A percentile compares a stretch with the other conserved stretches of the same genome.
Conservation (phyloP, 306 rosid species). For the Cajanus cajan region DNA sequence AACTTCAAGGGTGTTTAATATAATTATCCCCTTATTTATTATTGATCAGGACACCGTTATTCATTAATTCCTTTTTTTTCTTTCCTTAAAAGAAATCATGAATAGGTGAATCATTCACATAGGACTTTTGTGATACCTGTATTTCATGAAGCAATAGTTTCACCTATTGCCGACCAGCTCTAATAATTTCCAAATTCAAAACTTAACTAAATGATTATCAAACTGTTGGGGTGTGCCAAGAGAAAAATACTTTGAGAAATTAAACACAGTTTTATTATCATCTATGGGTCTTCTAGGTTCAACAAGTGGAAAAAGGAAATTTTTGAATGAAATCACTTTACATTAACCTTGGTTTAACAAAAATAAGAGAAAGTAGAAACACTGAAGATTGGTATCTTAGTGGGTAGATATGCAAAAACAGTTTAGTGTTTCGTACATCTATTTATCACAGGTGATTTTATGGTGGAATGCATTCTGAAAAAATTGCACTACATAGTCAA, state of each 20-base stretch:
- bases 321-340: not conserved
- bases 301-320: not conserved
- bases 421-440: not conserved
- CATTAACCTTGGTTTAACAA: too few relatives aligned
- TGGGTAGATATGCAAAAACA: not conserved
- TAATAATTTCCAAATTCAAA: not conserved
- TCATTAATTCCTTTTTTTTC: not conserved
- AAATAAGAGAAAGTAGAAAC: too few relatives aligned
- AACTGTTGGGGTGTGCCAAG: not conserved
- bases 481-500: not conserved
- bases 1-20: not conserved
- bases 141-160: conserved; percentile 5
- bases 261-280: not conserved
- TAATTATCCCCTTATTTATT: not conserved
- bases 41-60: not conserved
- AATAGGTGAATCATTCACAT: not conserved
- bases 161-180: not conserved
- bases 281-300: not conserved
- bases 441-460: not conserved
- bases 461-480: not conserved
- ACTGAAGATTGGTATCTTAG: not conserved
- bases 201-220: not conserved
- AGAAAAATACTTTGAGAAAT: not conserved
- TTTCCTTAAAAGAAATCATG: not conserved
- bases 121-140: not conserved